Evolutionary conservation across 2,329 filamentous ascomycete genomes (phyloP), one percentile per base, ranked within the genome.

Genomic region (Camillea tinctor): DNA sequence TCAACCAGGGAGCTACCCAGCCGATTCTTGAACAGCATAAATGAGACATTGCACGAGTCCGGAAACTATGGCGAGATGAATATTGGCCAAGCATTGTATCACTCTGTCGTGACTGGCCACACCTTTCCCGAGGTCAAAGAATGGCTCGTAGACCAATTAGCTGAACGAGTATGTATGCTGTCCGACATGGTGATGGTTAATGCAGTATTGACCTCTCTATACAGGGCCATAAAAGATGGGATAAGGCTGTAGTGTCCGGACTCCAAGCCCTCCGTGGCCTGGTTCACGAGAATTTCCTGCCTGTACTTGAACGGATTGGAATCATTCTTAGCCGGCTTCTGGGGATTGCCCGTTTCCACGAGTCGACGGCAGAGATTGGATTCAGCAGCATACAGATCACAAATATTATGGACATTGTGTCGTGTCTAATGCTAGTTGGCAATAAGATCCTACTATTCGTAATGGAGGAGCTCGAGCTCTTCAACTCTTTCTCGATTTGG

Each of bases 191-290:
- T 13, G 54, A 58, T 24, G 26, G 21, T 56, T 30, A 13, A 3
- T 40, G 6, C 11, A n/a, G n/a, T n/a, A 36, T 20, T 54, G 23
- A 56, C 55, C 64, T 58, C 48, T 23, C 59, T 68, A 1, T 19
- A 20, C 55, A 95, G 89, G 93, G 93, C 0, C 91, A 96, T 69
- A 97, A 97, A 75, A 84, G 95, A 54, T 99, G 95, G 95, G 93
- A 98, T 64, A 96, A 94, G 70, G 89, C 91, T 5, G 90, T 96
- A 1, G 83, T 85, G 1, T 86, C 87, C 3, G 92, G 93, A 1
- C 88, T 97, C 20, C 88, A 91, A 61, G 89, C 87, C 57, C 82
- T 98, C 9, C 86, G 92, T 54, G 84, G 86, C 56, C 81, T 98
- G 13, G 81, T 93, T 0, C 93, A 97, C 70, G 89, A 97, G 71